Percentiles rank a stretch among this genome's conserved stretches.
These are phyloP conservation scores for Pachyrhizus erosus DNA, from an alignment of 306 rosid species.

Conservation along the genomic window DNA sequence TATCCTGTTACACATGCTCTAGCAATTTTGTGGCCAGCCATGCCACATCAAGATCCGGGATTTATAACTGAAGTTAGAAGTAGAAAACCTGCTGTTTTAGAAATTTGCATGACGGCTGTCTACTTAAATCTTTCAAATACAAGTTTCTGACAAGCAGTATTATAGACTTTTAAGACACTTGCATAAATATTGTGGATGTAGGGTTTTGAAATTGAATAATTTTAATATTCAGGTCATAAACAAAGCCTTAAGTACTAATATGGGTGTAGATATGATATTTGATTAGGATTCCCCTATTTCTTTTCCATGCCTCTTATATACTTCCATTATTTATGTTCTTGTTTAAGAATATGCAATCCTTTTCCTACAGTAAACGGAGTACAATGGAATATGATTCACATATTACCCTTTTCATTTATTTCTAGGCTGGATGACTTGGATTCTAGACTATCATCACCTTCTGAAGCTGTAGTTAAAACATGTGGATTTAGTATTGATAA, in stretches of 20 bases:
- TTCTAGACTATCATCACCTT: conserved; percentile 67
- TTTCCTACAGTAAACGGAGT: conserved; percentile 21
- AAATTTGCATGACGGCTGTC: not conserved
- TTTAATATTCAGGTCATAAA: not conserved
- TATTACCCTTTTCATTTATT: conserved; percentile 25
- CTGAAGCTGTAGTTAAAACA: conserved; percentile 60
- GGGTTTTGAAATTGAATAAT: not conserved
- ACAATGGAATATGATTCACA: conserved; percentile 25
- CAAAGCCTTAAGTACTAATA: not conserved
- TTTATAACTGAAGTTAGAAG: not conserved
- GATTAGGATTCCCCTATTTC: conserved; percentile 3
- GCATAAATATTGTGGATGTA: not conserved
- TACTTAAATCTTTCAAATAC: not conserved
- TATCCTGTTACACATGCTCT: not conserved
- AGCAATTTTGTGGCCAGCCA: not conserved
- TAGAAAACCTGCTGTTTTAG: conserved; percentile 3
- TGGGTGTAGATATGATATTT: not conserved
- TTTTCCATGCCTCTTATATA: conserved; percentile 3
- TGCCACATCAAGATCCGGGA: not conserved
- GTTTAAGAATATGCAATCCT: conserved; percentile 21
- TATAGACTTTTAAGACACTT: not conserved
- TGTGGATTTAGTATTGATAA: conserved; percentile 74
- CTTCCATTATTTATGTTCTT: conserved; percentile 3
- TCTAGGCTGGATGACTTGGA: conserved; percentile 87
- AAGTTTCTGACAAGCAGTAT: not conserved